Conservation (phyloP, 208 protist species). For the Acanthamoeba triangularis region DNA sequence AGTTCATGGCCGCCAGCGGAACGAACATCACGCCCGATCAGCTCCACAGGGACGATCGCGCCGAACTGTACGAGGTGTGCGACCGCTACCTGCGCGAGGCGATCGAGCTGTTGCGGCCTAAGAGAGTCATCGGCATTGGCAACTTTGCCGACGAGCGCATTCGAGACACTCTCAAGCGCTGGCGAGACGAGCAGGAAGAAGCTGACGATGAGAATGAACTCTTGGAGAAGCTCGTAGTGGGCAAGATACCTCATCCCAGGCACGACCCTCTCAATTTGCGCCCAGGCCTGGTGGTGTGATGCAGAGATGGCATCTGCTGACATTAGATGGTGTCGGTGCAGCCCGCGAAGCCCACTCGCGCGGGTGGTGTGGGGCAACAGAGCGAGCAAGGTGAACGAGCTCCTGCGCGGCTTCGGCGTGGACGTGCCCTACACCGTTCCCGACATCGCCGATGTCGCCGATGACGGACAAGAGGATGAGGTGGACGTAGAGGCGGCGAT, state of each 20-base stretch:
- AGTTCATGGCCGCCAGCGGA: slow-evolving; percentile 28
- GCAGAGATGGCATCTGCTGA: background rate
- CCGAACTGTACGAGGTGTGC: slow-evolving; percentile 15
- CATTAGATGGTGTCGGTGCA: background rate
- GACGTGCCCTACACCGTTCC: background rate
- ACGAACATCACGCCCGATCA: slow-evolving; percentile 52
- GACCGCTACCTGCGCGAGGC: slow-evolving; percentile 7
- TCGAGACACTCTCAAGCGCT: background rate
- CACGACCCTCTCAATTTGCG: background rate
- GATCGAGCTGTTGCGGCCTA: background rate
- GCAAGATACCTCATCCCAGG: slow-evolving; percentile 58
- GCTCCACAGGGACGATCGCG: background rate
- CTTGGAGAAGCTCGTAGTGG: background rate
- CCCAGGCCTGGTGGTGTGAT: too few species aligned
- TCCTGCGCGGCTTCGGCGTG: slow-evolving; percentile 10
- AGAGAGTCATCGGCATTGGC: slow-evolving; percentile 28
- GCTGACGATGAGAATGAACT: background rate
- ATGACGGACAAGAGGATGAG: background rate
- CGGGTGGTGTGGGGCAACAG: background rate
- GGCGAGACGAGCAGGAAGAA: background rate
- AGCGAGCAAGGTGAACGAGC: background rate
- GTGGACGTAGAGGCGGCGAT: background rate
- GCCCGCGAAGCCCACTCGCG: slow-evolving; percentile 4
- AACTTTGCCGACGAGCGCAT: slow-evolving; percentile 65
- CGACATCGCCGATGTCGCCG: background rate